These are phyloP conservation scores for Posidonia australis DNA, from an alignment of 106 monocot species.

Conservation along the genomic window DNA sequence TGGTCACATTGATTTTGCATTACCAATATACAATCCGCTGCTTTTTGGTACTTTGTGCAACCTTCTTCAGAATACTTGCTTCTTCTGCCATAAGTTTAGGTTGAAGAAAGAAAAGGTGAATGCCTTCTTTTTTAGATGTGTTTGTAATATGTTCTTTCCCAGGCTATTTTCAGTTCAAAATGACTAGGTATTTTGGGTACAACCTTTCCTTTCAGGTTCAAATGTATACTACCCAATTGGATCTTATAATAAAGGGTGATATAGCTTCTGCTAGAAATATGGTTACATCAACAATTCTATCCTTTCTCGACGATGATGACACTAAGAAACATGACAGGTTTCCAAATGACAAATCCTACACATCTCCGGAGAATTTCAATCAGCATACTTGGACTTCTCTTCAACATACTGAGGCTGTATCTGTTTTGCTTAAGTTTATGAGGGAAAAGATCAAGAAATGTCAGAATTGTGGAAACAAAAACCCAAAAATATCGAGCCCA, in stretches of 20 bases:
- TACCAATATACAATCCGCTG: slow-evolving; percentile 66
- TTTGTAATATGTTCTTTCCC: not conserved
- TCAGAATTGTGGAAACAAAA: slow-evolving; percentile 37
- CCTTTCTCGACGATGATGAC: slow-evolving; percentile 11
- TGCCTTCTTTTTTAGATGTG: not conserved
- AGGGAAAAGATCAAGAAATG: slow-evolving; percentile 44
- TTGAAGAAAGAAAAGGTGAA: slow-evolving; percentile 37
- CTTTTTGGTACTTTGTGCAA: slow-evolving; percentile 44
- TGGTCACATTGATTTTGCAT: slow-evolving; percentile 80
- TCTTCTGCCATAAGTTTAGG: slow-evolving; percentile 66
- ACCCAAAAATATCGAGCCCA: slow-evolving; percentile 47
- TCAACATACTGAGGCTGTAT: slow-evolving; percentile 51
- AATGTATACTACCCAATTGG: slow-evolving; percentile 32
- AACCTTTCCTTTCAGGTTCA: slow-evolving; percentile 28
- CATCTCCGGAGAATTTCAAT: slow-evolving; percentile 10
- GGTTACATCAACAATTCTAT: not conserved
- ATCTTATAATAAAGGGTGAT: slow-evolving; percentile 48
- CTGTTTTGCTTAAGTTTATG: slow-evolving; percentile 36
- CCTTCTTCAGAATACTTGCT: slow-evolving; percentile 65
- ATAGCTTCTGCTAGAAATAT: slow-evolving; percentile 36
- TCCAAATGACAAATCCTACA: slow-evolving; percentile 1
- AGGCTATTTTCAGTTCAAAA: not conserved
- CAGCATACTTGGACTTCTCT: slow-evolving; percentile 52
- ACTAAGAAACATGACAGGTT: not conserved
- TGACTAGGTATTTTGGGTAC: not conserved